Evolutionary conservation across 305 asterid genomes (phyloP), one percentile per base, ranked within the genome.

Genomic region (Fraxinus xanthoxyloides): DNA sequence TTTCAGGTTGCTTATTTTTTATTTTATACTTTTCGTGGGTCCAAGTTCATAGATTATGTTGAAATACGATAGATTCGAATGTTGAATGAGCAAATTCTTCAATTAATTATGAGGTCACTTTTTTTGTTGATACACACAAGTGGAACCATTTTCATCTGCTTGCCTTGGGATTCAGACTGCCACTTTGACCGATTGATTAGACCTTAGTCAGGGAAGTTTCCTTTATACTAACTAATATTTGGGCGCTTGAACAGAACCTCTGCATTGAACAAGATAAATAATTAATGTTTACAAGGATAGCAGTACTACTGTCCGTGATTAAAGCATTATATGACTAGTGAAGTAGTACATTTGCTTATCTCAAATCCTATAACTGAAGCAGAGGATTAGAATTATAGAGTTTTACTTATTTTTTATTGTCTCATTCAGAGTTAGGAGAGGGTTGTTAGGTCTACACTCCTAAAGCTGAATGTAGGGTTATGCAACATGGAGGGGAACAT

Each of bases 181-280:
- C 74, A 13, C 40, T 46, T 43, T 34, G 30, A 72, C 12, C 7
- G 73, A 43, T 72, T 82, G 43, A 81, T 34, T 81, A 59, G 31
- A 35, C 59, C 75, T 61, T 21, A 72, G 72, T 72, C 19, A 51
- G 7, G 54, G 19, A 72, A 61, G 65, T 31, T 61, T 74, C 19
- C 75, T 12, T 31, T 72, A 21, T 46, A 30, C 72, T 72, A 34
- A 35, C 21, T 72, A 21, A 24, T 51, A 59, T 17, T 32, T 61
- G 43, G 80, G 70, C 84, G 38, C 70, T 65, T 35, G 34, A 75
- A 61, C 77, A 61, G 8, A 61, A 35, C 32, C 75, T 36, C 70
- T 30, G 76, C 6, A 23, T 12, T 63, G 75, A 23, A 23, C 80
- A 65, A 36, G 69, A 82, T 51, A 24, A 28, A 65, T 19, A 46